Base-by-base conservation (phyloP, 2,329 filamentous ascomycete genomes). In the Epichloe sibirici region DNA sequence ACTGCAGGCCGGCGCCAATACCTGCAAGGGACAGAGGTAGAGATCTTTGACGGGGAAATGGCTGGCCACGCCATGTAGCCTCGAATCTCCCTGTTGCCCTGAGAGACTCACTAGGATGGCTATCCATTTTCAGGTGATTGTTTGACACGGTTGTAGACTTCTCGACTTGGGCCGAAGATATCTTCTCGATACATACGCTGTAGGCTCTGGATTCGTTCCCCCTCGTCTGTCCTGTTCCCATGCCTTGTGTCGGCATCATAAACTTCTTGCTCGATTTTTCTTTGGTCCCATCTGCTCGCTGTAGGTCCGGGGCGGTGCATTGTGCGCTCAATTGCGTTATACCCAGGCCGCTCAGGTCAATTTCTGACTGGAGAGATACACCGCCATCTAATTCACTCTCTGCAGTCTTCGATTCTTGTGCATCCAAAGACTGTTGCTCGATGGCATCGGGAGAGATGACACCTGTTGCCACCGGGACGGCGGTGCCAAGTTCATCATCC, bases 1-100 rank as follows among this genome's bases (percentile, higher is more conserved):
- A 35, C 44, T 61, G 53, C 7, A 57, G n/a, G 21, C 48, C 60
- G 31, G 59, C 61, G 11, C 62, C 61, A 11, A 63, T 57, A n/a
- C 62, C 62, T 21, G 59, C 55, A 13, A 64, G 55, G 12, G 56
- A 56, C 7, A 57, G 35, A 4, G 58, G 57, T 2, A 59, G 52
- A 6, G 56, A 51, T 44, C 48, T 31, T 15, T 49, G 53, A 3
- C 42, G 49, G 7, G 11, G 15, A n/a, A 25, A 21, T 15, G 28
- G 42, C 38, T 21, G 46, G 35, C 40, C 39, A 48, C 31, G 21
- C 23, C 38, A 25, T n/a, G 15, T 11, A 6, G 21, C 1, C 12
- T 43, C n/a, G 13, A 13, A 44, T 31, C 25, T 37, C 37, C n/a
- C 25, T 11, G 34, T 44, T 35, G 3, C 34, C 17, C 21, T 13